These are phyloP conservation scores for Penicillium desertorum DNA, from an alignment of 495 filamentous ascomycete species.

Conservation along the genomic window DNA sequence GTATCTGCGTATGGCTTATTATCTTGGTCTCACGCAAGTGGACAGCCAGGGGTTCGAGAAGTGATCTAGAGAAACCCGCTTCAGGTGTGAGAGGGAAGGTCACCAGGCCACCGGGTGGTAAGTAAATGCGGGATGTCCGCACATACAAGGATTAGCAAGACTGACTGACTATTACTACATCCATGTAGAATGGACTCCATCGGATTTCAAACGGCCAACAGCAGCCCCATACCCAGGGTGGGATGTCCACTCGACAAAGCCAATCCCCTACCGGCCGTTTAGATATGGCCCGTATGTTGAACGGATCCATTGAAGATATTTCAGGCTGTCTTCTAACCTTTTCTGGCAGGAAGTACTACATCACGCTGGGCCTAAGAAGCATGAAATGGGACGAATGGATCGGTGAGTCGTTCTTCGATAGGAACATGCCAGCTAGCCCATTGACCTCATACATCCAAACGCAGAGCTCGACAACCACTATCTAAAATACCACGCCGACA, in stretches of 20 bases:
- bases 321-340: not conserved
- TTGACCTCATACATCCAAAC: slow-evolving; percentile 10
- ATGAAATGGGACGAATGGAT: slow-evolving; percentile 86
- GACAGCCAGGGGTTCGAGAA: slow-evolving; percentile 23
- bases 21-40: slow-evolving; percentile 27
- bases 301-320: not conserved
- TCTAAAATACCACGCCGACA: slow-evolving; percentile 71
- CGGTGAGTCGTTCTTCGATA: slow-evolving; percentile 32
- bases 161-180: not conserved
- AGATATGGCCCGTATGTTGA: slow-evolving; percentile 65
- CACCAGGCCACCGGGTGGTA: slow-evolving; percentile 39
- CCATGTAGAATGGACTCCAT: slow-evolving; percentile 63
- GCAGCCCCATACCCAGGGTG: slow-evolving; percentile 69
- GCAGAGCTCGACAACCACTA: slow-evolving; percentile 81
- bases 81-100: slow-evolving; percentile 18
- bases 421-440: not conserved
- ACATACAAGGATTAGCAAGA: not conserved
- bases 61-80: slow-evolving; percentile 33
- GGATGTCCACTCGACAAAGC: slow-evolving; percentile 69
- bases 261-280: slow-evolving; percentile 82
- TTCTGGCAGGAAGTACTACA: slow-evolving; percentile 55
- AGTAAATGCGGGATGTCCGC: not conserved
- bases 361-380: slow-evolving; percentile 80
- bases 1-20: slow-evolving; percentile 23
- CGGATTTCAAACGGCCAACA: slow-evolving; percentile 64